These are phyloP conservation scores for Colletotrichum tabaci DNA, from an alignment of 2,329 filamentous ascomycete species.

Conservation along the genomic window DNA sequence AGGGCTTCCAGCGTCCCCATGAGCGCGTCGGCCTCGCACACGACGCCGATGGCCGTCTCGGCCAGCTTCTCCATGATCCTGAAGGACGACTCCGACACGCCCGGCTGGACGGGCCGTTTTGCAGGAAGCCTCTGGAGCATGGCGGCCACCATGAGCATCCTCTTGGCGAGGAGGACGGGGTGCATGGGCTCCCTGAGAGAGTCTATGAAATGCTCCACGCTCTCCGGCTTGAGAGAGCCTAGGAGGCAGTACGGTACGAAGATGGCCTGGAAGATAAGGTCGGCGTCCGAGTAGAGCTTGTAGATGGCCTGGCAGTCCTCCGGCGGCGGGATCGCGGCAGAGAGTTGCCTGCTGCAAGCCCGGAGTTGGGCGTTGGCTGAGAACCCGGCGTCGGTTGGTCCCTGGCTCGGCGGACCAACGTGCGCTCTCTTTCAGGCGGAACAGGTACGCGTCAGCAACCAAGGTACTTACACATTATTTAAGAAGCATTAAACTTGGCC, in stretches of 20 bases:
- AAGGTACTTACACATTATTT: too few species aligned
- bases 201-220: constrained; percentile 35
- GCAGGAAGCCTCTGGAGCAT: constrained; percentile 52
- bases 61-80: constrained; percentile 48
- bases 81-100: constrained; percentile 36
- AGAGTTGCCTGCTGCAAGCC: constrained; percentile 39
- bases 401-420: too few species aligned
- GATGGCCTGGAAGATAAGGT: constrained; percentile 47
- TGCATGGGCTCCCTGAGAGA: constrained; percentile 48
- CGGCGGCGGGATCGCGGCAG: constrained; percentile 43
- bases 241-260: constrained; percentile 44
- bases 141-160: constrained; percentile 55
- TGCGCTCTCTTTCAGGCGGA: too few species aligned
- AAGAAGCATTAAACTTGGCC: too few species aligned
- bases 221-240: constrained; percentile 9
- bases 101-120: constrained; percentile 51
- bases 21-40: constrained; percentile 64
- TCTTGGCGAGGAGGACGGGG: constrained; percentile 58
- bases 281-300: constrained; percentile 29
- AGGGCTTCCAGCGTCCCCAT: constrained; percentile 61
- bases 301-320: constrained; percentile 42
- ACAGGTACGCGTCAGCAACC: background rate
- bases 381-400: constrained; percentile 30
- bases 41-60: constrained; percentile 50
- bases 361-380: constrained; percentile 21